A percentile compares a stretch with the other conserved stretches of the same genome.
Evolutionary conservation across 208 protist genomes (phyloP).

Genomic region (Porcisia deanei): DNA sequence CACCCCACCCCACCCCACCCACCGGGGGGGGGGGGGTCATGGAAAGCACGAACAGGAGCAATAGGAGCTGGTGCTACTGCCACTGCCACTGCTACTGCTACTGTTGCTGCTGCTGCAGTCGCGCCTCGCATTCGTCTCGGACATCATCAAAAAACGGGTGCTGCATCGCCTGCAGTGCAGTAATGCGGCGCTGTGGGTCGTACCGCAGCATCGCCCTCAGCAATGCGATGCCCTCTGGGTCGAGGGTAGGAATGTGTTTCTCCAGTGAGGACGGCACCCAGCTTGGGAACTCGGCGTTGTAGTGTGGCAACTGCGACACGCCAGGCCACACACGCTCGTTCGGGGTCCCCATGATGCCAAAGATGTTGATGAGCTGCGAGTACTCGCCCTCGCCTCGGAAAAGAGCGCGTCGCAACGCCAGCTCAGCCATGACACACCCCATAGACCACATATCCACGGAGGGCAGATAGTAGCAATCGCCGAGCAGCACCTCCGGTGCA

Average conservation of each 20-base stretch:
- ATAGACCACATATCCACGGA: conserved; percentile 95
- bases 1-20: no score
- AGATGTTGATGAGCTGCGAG: conserved; percentile 92
- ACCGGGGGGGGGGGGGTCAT: not conserved
- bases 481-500: conserved; percentile 93
- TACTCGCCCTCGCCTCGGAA: conserved; percentile 89
- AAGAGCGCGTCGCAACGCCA: conserved; percentile 81
- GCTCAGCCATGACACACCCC: conserved; percentile 95
- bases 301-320: conserved; percentile 67
- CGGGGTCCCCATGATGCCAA: conserved; percentile 93
- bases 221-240: conserved; percentile 62
- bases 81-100: conserved; percentile 1
- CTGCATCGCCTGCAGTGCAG: conserved; percentile 69
- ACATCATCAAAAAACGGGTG: conserved; percentile 89
- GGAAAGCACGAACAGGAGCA: not conserved
- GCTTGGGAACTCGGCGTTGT: conserved; percentile 68
- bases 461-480: conserved; percentile 81
- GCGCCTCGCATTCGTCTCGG: conserved; percentile 40
- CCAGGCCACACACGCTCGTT: conserved; percentile 79
- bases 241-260: conserved; percentile 53
- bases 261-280: conserved; percentile 47
- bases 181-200: conserved; percentile 66
- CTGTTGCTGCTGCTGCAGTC: conserved; percentile 32
- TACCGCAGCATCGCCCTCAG: conserved; percentile 67
- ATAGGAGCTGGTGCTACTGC: not conserved